Evolutionary conservation across 2,329 filamentous ascomycete species (phyloP).

Genomic region (Stenocarpella maydis): DNA sequence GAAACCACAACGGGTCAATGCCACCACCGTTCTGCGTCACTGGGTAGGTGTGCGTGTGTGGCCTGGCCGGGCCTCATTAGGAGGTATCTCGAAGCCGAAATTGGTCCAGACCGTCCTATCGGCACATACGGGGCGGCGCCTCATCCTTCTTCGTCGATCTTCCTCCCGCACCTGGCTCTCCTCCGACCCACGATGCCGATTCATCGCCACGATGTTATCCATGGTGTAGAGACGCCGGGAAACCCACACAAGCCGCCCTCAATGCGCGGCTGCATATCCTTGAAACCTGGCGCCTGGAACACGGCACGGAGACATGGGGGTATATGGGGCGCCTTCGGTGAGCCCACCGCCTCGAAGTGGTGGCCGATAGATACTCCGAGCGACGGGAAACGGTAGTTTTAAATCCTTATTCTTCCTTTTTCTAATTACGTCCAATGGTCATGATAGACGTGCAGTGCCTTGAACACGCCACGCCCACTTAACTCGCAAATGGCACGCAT

Average conservation of each 20-base stretch:
- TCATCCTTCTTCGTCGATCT: background rate
- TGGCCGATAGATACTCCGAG: background rate
- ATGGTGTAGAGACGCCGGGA: constrained; percentile 2
- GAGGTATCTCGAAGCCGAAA: too few relatives aligned
- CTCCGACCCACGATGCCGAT: constrained; percentile 12
- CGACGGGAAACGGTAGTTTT: background rate
- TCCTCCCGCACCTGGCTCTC: background rate
- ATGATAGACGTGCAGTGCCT: background rate
- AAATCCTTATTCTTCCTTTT: background rate
- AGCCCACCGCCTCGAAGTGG: background rate
- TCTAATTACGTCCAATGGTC: background rate
- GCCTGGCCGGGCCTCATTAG: too few relatives aligned
- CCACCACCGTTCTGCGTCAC: background rate
- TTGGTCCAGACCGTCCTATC: constrained; percentile 3
- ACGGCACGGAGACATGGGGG: constrained; percentile 5
- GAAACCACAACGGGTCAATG: constrained; percentile 25
- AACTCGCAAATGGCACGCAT: background rate
- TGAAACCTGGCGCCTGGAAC: constrained; percentile 9
- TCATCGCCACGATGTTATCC: background rate
- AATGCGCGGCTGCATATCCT: constrained; percentile 10
- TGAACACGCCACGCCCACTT: background rate
- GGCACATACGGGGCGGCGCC: background rate
- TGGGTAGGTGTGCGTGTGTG: too few relatives aligned
- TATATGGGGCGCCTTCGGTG: background rate
- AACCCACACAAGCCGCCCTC: background rate